Evolutionary conservation across 1,284 basidiomycete species (phyloP).

Genomic region (Puccinia coronata): DNA sequence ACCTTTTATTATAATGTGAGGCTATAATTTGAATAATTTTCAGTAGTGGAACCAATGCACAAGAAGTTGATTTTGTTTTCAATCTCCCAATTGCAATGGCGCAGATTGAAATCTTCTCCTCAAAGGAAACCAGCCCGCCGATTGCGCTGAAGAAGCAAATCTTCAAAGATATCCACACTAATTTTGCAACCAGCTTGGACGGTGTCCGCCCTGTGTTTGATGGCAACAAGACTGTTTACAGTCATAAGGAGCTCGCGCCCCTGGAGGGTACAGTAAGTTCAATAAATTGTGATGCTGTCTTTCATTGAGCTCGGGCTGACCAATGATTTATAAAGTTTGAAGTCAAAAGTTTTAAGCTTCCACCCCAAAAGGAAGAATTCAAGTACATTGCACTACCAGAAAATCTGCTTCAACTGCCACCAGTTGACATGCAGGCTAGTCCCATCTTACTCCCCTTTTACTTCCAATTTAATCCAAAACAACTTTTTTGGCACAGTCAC

Average conservation of each 20-base stretch:
- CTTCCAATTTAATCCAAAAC: too few species aligned
- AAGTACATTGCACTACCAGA: constrained; percentile 35
- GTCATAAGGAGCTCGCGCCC: constrained; percentile 12
- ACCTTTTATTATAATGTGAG: constrained; percentile 26
- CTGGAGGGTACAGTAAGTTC: background rate
- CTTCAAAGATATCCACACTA: background rate
- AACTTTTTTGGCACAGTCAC: too few species aligned
- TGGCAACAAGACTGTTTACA: constrained; percentile 30
- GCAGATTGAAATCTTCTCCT: constrained; percentile 17
- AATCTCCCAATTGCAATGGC: too few species aligned
- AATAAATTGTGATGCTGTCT: background rate
- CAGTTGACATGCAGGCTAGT: too few species aligned
- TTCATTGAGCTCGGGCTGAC: background rate
- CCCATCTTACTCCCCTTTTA: too few species aligned
- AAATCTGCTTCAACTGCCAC: too few species aligned
- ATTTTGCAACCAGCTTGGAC: background rate
- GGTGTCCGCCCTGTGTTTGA: constrained; percentile 30
- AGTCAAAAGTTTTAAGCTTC: constrained; percentile 16
- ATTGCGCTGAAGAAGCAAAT: constrained; percentile 38
- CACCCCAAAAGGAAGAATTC: constrained; percentile 20
- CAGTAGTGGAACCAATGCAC: too few species aligned
- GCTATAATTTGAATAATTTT: too few species aligned
- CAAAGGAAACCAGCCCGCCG: constrained; percentile 17
- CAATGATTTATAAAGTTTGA: background rate
- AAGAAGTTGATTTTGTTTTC: too few species aligned